Evolutionary conservation across 768 basidiomycete species (phyloP).

Genomic region (Favolaschia claudopus): DNA sequence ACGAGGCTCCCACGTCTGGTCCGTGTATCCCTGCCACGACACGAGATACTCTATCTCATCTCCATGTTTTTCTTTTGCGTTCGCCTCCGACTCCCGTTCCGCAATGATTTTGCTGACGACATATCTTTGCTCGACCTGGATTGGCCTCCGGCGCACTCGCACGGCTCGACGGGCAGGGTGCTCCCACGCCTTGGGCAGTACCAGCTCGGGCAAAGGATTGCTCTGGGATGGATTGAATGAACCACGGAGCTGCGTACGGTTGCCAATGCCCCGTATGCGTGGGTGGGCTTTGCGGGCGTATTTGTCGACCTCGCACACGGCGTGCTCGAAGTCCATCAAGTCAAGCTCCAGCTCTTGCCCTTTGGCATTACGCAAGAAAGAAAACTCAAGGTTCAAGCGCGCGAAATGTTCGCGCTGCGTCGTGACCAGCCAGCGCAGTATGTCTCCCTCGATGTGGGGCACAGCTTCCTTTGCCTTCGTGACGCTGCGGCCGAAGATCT

Average conservation of each 20-base stretch:
- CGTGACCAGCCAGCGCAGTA: slow-evolving; percentile 69
- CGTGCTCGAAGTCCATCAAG: slow-evolving; percentile 79
- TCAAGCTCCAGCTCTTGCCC: slow-evolving; percentile 55
- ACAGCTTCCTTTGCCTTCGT: slow-evolving; percentile 36
- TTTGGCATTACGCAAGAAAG: slow-evolving; percentile 53
- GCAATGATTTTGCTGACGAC: slow-evolving; percentile 43
- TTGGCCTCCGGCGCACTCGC: slow-evolving; percentile 49
- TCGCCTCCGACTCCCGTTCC: slow-evolving; percentile 44
- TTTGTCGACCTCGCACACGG: slow-evolving; percentile 82
- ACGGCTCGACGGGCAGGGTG: slow-evolving; percentile 49
- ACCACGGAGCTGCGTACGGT: slow-evolving; percentile 46
- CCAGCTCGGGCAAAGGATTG: slow-evolving; percentile 32
- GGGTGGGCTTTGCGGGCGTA: slow-evolving; percentile 70
- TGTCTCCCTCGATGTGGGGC: slow-evolving; percentile 56
- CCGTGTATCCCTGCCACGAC: slow-evolving; percentile 63
- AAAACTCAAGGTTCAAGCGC: slow-evolving; percentile 61
- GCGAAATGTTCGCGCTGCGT: slow-evolving; percentile 68
- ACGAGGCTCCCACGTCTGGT: slow-evolving; percentile 69
- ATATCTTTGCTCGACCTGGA: slow-evolving; percentile 54
- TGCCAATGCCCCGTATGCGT: slow-evolving; percentile 45
- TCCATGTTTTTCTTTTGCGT: background rate
- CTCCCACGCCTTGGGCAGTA: slow-evolving; percentile 65
- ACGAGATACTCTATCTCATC: slow-evolving; percentile 54
- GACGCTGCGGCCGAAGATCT: slow-evolving; percentile 64
- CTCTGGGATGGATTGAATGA: slow-evolving; percentile 43